Evolutionary conservation across 257 asterid genomes (phyloP).

Genomic region (Solanum clarkiae): DNA sequence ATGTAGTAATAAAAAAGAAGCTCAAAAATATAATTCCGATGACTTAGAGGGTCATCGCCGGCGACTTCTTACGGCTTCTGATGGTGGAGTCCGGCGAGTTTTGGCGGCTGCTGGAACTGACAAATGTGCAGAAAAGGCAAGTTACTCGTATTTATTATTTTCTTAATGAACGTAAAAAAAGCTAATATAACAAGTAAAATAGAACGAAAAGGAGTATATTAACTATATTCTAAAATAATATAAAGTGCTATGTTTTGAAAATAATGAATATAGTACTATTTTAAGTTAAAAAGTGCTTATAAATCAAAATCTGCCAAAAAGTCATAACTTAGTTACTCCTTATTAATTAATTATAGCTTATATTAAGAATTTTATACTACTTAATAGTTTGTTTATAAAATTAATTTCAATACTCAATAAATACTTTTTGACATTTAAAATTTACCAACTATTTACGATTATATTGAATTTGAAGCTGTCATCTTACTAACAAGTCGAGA

Average conservation of each 20-base stretch:
- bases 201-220: not conserved
- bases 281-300: not conserved
- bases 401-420: not conserved
- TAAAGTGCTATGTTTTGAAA: too few species aligned
- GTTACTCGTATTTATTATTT: not conserved
- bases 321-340: not conserved
- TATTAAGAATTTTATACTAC: too few species aligned
- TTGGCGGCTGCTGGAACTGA: slow-evolving; percentile 43
- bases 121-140: slow-evolving; percentile 55
- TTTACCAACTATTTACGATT: not conserved
- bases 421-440: not conserved
- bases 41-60: slow-evolving; percentile 30
- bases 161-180: not conserved
- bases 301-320: not conserved
- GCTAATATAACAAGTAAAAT: not conserved
- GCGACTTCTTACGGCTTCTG: slow-evolving; percentile 26
- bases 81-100: slow-evolving; percentile 29
- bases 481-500: too few species aligned
- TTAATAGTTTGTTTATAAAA: too few species aligned
- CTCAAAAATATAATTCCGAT: not conserved
- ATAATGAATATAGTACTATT: too few species aligned
- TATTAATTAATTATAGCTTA: too few species aligned
- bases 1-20: slow-evolving; percentile 43
- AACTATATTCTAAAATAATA: not conserved
- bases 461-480: not conserved